Conservation (phyloP, 2,329 filamentous ascomycete genomes). For the Colletotrichum sp. region DNA sequence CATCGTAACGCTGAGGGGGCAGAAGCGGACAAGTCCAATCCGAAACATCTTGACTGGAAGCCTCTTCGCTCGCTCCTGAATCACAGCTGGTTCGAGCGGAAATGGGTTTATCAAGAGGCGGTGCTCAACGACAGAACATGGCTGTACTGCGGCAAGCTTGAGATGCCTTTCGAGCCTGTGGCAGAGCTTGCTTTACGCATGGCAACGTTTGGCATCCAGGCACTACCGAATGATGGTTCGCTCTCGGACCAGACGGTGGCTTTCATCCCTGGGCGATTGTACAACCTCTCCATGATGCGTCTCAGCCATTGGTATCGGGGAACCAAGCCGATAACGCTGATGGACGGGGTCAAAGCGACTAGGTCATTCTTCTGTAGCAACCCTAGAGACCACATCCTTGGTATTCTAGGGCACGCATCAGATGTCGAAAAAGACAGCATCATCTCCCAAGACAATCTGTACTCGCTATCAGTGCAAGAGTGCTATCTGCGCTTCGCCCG, state of each 20-base stretch:
- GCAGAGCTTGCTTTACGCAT: background rate
- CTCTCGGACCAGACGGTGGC: background rate
- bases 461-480: background rate
- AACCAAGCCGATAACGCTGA: background rate
- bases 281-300: constrained; percentile 5
- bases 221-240: background rate
- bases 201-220: background rate
- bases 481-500: background rate
- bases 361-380: background rate
- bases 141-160: background rate
- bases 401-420: background rate
- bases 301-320: background rate
- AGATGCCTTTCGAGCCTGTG: background rate
- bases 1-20: background rate
- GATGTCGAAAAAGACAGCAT: background rate
- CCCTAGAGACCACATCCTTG: background rate
- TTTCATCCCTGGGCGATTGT: background rate
- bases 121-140: background rate
- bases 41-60: background rate
- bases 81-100: background rate
- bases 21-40: background rate
- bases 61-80: background rate
- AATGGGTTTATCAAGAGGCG: constrained; percentile 1
- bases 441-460: background rate
- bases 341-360: background rate